phyloP scores from a whole-genome alignment of 129 eudicot species.

The Apium graveolens region DNA sequence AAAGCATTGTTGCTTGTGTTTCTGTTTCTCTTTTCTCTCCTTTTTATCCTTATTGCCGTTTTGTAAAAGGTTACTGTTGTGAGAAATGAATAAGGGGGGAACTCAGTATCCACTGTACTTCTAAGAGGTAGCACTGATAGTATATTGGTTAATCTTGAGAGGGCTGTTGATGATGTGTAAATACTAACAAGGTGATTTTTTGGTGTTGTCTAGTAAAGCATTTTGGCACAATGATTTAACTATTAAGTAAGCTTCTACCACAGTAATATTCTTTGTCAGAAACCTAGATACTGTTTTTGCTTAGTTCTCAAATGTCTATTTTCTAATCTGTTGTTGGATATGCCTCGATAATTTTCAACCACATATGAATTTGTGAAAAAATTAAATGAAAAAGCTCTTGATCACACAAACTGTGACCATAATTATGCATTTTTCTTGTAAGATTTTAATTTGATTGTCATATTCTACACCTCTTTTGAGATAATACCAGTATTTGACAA shows the following conservation, averaged over 20 bases:
- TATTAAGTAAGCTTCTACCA: not conserved
- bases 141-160: slow-evolving; percentile 92
- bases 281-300: too few relatives aligned
- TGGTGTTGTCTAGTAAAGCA: not conserved
- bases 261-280: slow-evolving; percentile 24
- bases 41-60: not conserved
- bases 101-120: slow-evolving; percentile 78
- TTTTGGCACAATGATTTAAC: too few relatives aligned
- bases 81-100: slow-evolving; percentile 92
- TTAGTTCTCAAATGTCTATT: too few relatives aligned
- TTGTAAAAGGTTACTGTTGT: slow-evolving; percentile 73
- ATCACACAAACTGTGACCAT: too few relatives aligned
- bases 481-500: too few relatives aligned
- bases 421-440: too few relatives aligned
- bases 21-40: not conserved
- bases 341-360: too few relatives aligned
- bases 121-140: slow-evolving; percentile 94
- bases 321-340: too few relatives aligned
- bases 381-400: too few relatives aligned
- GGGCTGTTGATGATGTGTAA: slow-evolving; percentile 96
- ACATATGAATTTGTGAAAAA: too few relatives aligned
- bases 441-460: too few relatives aligned
- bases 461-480: too few relatives aligned
- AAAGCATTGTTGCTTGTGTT: not conserved
- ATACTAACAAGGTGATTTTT: slow-evolving; percentile 65